These are phyloP conservation scores for Cyclospora cayetanensis DNA, from an alignment of 169 alveolate genomes.

Conservation along the genomic window DNA sequence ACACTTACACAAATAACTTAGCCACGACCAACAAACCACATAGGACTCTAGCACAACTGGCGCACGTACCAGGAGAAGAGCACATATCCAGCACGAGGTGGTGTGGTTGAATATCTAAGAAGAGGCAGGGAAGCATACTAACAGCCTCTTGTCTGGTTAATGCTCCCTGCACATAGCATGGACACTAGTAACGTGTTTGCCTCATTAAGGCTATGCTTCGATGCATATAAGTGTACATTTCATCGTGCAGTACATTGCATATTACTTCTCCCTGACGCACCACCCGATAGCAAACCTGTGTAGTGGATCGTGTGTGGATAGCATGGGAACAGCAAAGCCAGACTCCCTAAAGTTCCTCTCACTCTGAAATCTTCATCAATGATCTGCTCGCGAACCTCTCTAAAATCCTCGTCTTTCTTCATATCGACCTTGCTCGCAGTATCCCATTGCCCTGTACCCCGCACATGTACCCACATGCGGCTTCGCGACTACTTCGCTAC, in stretches of 20 bases:
- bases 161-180: constrained; percentile 69
- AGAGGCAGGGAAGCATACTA: constrained; percentile 89
- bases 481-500: background rate
- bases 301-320: too few species aligned
- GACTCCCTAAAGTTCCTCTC: too few species aligned
- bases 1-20: background rate
- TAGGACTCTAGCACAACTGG: background rate
- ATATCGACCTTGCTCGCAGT: constrained; percentile 55
- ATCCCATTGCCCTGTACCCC: constrained; percentile 68
- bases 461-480: background rate
- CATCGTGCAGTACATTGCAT: too few species aligned
- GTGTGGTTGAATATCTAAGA: constrained; percentile 80
- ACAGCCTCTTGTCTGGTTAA: constrained; percentile 86
- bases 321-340: too few species aligned
- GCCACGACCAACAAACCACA: background rate
- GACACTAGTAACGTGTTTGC: too few species aligned
- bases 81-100: constrained; percentile 88
- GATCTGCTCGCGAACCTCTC: constrained; percentile 38
- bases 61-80: constrained; percentile 86
- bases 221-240: too few species aligned
- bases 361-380: constrained; percentile 68
- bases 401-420: constrained; percentile 19
- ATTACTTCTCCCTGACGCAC: too few species aligned
- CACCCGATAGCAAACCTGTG: too few species aligned
- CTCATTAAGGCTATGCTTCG: too few species aligned